These are phyloP conservation scores for Podospora conica DNA, from an alignment of 495 filamentous ascomycete genomes.

Conservation along the genomic window DNA sequence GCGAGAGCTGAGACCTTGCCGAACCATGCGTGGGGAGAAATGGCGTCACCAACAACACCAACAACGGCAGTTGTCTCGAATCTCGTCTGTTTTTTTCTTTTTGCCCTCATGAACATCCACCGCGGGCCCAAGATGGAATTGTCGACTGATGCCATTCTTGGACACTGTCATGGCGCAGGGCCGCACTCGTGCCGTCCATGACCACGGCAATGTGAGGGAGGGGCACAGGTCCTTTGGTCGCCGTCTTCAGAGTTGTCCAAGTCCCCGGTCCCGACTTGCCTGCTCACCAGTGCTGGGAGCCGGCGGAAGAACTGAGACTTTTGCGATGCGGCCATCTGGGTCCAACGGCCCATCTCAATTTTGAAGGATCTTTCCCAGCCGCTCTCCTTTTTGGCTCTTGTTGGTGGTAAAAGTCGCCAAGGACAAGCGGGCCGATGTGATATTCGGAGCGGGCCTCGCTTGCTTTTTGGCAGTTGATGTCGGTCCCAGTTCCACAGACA, in stretches of 20 bases:
- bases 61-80: neutral
- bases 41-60: neutral
- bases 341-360: neutral
- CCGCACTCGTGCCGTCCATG: too few relatives aligned
- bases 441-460: neutral
- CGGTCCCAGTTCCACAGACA: neutral
- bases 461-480: neutral
- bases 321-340: neutral
- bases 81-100: neutral
- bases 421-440: neutral
- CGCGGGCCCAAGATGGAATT: neutral
- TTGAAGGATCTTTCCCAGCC: neutral
- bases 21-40: neutral
- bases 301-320: neutral
- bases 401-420: neutral
- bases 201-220: neutral
- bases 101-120: neutral
- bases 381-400: neutral
- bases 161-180: neutral
- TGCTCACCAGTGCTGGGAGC: too few relatives aligned
- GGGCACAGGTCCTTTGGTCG: neutral
- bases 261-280: neutral
- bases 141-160: neutral
- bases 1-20: neutral
- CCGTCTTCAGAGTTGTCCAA: neutral